Evolutionary conservation across 768 basidiomycete species (phyloP), one percentile per base, ranked within the genome.

Genomic region (Boletus eberwhitei): DNA sequence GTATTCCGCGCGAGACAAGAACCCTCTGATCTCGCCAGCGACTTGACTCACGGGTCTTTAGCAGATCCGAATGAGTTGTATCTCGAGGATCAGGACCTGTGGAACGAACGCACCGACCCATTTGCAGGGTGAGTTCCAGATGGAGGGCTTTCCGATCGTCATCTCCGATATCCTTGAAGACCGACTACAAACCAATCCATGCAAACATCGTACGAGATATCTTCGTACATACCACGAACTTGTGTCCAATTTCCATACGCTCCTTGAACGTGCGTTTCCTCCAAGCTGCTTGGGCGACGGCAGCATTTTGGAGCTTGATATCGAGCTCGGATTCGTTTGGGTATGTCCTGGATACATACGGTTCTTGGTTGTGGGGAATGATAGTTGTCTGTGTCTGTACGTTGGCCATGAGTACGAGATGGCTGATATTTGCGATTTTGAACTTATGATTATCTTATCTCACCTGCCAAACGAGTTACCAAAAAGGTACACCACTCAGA

Each of bases 111-210:
- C 56, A 92, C 92, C 93, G 77, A 36, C 96, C 96, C 89, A 99
- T 98, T 73, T 97, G 91, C 49, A 85, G 61, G 1, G 93, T 86
- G 49, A 98, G 75, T 62, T 98, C 94, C 32, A 80, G 64, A 0
- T 85, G 83, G 14, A 66, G 54, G 22, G 52, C 32, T 34, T 63
- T 51, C 17, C 92, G 80, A 31, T 88, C 82, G 17, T 88, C 81
- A 8, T 72, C 71, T 24, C 52, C 52, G 17, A 65, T 71, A 5
- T 69, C 69, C 59, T 74, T 76, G 56, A 85, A 84, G 54, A 77
- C 80, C 16, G 77, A 77, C 78, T 80, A 55, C 39, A 52, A 35
- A 41, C 41, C 16, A 32, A 42, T 50, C 5, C 48, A 17, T 34
- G 48, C 34, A 32, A 36, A 11, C 22, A 39, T 44, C 21, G 22